Conservation (phyloP, 805 yeast genomes). For the Pichia nakasei region DNA sequence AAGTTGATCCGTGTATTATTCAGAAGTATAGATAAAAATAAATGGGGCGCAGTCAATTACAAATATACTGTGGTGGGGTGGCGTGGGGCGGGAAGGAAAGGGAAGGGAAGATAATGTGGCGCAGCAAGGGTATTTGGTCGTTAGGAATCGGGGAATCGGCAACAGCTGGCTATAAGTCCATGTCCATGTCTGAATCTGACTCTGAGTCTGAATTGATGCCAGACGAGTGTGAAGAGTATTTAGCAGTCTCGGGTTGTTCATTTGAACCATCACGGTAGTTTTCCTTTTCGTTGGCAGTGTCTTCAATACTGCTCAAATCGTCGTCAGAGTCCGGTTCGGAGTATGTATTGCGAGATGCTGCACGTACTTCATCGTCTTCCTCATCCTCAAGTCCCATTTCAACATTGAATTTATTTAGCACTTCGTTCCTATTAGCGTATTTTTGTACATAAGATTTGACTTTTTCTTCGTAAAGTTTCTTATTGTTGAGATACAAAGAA, state of each 20-base stretch:
- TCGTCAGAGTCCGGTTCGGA: not conserved
- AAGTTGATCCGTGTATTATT: no score
- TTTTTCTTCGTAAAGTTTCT: constrained; percentile 52
- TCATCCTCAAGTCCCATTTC: constrained; percentile 18
- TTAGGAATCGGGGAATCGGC: no score
- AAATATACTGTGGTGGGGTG: no score
- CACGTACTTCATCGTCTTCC: constrained; percentile 5
- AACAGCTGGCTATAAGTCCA: not conserved
- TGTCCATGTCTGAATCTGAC: not conserved
- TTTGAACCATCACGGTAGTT: not conserved
- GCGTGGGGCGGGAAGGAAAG: no score
- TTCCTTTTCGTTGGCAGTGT: not conserved
- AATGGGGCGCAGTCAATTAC: no score
- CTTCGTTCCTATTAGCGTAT: constrained; percentile 44
- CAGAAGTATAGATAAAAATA: no score
- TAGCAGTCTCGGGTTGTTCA: not conserved
- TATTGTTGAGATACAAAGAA: constrained; percentile 62
- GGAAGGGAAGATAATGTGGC: no score
- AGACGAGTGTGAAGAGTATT: no score
- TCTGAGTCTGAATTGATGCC: not conserved
- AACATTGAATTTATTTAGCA: constrained; percentile 18
- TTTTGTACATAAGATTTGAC: constrained; percentile 66
- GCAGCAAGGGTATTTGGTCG: no score
- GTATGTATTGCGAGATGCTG: not conserved
- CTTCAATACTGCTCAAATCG: constrained; percentile 3